Conservation (phyloP, 345 rosid species). For the Acer negundo region DNA sequence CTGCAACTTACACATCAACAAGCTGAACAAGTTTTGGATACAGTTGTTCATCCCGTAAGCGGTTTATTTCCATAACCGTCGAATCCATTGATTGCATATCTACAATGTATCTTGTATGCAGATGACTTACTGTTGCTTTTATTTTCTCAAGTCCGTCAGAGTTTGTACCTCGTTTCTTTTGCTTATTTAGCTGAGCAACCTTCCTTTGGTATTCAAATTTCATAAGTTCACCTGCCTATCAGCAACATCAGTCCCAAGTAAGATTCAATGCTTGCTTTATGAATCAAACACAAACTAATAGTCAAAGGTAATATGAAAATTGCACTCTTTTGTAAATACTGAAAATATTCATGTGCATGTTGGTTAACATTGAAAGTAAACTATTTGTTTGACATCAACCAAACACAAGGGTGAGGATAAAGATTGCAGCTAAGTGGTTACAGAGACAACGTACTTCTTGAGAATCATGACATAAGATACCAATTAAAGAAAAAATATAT, state of each 20-base stretch:
- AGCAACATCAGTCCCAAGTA: constrained; percentile 31
- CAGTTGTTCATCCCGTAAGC: constrained; percentile 84
- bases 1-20: constrained; percentile 75
- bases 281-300: constrained; percentile 1
- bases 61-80: constrained; percentile 89
- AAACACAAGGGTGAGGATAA: neutral
- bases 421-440: neutral
- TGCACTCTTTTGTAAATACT: neutral
- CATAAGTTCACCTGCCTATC: constrained; percentile 90
- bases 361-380: neutral
- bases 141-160: constrained; percentile 83
- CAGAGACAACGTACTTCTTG: neutral
- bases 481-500: neutral
- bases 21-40: constrained; percentile 82
- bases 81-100: constrained; percentile 99
- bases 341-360: neutral
- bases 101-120: constrained; percentile 94
- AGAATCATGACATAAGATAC: neutral
- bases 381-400: neutral
- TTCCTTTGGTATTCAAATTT: constrained; percentile 88
- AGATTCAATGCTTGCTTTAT: constrained; percentile 15
- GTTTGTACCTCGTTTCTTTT: constrained; percentile 68
- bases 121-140: constrained; percentile 87
- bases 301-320: neutral
- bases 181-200: constrained; percentile 65